These are phyloP conservation scores for Pulveroboletus sp. DNA, from an alignment of 768 basidiomycete genomes.

Conservation along the genomic window DNA sequence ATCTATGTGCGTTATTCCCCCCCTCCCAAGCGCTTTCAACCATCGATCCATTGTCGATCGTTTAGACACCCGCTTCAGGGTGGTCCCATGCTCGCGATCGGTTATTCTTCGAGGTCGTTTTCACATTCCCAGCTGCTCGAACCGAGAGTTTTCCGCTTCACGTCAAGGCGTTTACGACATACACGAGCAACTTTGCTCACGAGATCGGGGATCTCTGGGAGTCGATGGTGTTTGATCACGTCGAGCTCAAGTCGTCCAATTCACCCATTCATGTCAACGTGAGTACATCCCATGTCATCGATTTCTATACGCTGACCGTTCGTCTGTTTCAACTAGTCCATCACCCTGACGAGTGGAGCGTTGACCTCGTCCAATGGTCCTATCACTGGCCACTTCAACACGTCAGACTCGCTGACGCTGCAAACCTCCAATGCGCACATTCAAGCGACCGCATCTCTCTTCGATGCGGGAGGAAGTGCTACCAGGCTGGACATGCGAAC, in stretches of 20 bases:
- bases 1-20: conserved; percentile 29
- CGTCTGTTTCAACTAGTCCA: conserved; percentile 22
- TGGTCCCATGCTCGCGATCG: conserved; percentile 7
- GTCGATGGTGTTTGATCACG: conserved; percentile 23
- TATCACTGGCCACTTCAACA: conserved; percentile 37
- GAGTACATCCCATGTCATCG: not conserved
- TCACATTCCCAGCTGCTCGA: conserved; percentile 25
- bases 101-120: conserved; percentile 25
- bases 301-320: not conserved
- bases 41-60: not conserved
- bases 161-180: conserved; percentile 27
- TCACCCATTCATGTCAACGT: conserved; percentile 27
- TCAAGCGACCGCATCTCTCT: conserved; percentile 23
- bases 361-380: conserved; percentile 31
- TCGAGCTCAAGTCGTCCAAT: conserved; percentile 25
- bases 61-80: conserved; percentile 13
- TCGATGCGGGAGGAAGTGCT: not conserved
- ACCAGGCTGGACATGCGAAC: conserved; percentile 18
- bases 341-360: conserved; percentile 19
- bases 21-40: not conserved
- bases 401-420: conserved; percentile 24
- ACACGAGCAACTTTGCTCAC: conserved; percentile 28
- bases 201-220: conserved; percentile 25
- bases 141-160: conserved; percentile 7
- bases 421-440: conserved; percentile 35